Evolutionary conservation across 2,329 filamentous ascomycete genomes (phyloP).

Genomic region (Xylaria sp.): DNA sequence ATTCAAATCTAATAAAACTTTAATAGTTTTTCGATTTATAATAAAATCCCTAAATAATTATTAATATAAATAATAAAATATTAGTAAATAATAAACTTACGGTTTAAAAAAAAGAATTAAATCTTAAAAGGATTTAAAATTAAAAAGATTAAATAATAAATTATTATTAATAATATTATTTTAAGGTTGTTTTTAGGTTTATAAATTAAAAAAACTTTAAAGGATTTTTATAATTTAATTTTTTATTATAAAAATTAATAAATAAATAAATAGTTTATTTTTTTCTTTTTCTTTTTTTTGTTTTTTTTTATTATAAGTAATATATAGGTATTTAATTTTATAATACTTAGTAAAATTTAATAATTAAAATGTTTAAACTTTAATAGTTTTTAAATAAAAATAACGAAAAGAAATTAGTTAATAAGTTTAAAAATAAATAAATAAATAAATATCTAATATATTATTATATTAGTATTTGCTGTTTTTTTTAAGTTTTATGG

Average conservation of each 20-base stretch:
- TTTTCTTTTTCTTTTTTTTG: too few relatives aligned
- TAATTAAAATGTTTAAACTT: not conserved
- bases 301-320: not conserved
- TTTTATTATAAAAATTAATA: too few relatives aligned
- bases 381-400: not conserved
- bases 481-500: not conserved
- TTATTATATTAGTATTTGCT: not conserved
- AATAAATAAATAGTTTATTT: too few relatives aligned
- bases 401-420: not conserved
- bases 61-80: not conserved
- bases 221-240: too few relatives aligned
- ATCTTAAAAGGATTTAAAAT: not conserved
- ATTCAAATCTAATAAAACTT: not conserved
- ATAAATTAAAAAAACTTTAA: constrained; percentile 6
- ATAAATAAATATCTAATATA: not conserved
- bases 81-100: not conserved
- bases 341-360: not conserved
- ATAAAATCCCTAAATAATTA: not conserved
- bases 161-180: constrained; percentile 6
- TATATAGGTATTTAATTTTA: not conserved
- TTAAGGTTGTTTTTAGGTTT: not conserved
- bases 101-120: not conserved
- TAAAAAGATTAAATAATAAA: not conserved
- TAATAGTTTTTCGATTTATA: not conserved
- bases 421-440: not conserved